These are phyloP conservation scores for Pleurotus eryngii DNA, from an alignment of 768 basidiomycete genomes.

Conservation along the genomic window DNA sequence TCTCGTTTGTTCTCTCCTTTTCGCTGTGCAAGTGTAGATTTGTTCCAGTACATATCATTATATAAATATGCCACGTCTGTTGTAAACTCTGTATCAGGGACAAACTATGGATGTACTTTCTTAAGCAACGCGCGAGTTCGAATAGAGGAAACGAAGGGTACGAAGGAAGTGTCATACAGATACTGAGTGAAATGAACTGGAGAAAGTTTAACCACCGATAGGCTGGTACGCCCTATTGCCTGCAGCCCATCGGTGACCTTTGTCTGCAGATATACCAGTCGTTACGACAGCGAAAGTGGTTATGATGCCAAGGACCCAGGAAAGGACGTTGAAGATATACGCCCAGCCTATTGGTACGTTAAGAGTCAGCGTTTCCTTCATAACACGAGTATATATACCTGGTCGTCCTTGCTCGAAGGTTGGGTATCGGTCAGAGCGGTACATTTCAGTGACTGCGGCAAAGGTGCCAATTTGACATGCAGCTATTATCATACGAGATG, in stretches of 20 bases:
- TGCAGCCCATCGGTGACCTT: conserved; percentile 71
- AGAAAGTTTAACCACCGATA: conserved; percentile 20
- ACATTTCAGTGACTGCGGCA: conserved; percentile 59
- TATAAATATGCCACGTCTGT: neutral
- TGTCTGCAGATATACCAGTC: conserved; percentile 61
- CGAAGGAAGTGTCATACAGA: neutral
- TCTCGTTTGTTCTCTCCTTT: neutral
- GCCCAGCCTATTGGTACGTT: conserved; percentile 43
- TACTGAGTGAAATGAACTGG: neutral
- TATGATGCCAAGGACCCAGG: conserved; percentile 58
- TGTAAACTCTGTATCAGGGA: no score
- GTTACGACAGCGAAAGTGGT: conserved; percentile 51
- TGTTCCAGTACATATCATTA: conserved; percentile 6
- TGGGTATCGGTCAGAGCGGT: conserved; percentile 40
- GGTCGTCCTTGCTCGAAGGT: conserved; percentile 56
- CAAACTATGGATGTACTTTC: no score
- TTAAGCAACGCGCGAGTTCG: no score
- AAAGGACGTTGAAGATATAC: conserved; percentile 54
- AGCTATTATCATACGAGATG: conserved; percentile 30
- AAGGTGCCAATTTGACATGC: conserved; percentile 60
- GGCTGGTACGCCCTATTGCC: conserved; percentile 65
- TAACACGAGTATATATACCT: conserved; percentile 32
- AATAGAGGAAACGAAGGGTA: neutral
- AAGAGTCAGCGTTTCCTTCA: conserved; percentile 13
- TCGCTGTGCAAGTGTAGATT: neutral